These are phyloP conservation scores for Acaromyces ingoldii DNA, from an alignment of 1,284 basidiomycete genomes.

Conservation along the genomic window DNA sequence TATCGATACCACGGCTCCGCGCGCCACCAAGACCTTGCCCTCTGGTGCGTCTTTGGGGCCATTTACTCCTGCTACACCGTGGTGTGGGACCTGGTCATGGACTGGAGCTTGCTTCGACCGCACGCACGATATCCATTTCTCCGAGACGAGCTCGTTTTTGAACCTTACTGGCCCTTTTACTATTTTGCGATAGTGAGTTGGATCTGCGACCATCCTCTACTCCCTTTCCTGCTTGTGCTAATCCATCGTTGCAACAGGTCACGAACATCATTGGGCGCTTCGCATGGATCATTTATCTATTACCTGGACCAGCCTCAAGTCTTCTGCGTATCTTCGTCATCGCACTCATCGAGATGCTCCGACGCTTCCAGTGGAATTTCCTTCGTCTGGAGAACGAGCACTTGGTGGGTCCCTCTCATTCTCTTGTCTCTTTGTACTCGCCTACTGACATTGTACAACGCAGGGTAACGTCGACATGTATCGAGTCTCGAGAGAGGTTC, in stretches of 20 bases:
- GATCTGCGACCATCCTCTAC: too few species aligned
- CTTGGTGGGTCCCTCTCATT: slow-evolving; percentile 60
- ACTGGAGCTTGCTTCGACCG: slow-evolving; percentile 63
- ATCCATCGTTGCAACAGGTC: too few species aligned
- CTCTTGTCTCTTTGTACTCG: not conserved
- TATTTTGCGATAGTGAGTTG: slow-evolving; percentile 57
- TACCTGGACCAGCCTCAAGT: slow-evolving; percentile 56
- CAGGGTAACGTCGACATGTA: slow-evolving; percentile 64
- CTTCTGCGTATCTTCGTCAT: slow-evolving; percentile 62
- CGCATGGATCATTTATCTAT: slow-evolving; percentile 75
- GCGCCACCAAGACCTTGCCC: slow-evolving; percentile 9
- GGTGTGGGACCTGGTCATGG: slow-evolving; percentile 66
- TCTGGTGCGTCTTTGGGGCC: slow-evolving; percentile 59
- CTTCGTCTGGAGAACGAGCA: slow-evolving; percentile 78
- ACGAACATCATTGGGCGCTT: slow-evolving; percentile 72
- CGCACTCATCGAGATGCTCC: slow-evolving; percentile 69
- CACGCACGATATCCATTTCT: slow-evolving; percentile 64
- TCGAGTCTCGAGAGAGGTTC: slow-evolving; percentile 72
- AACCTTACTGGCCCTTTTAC: slow-evolving; percentile 49
- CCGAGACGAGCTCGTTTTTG: slow-evolving; percentile 61
- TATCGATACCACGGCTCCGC: slow-evolving; percentile 40
- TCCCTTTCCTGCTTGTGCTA: too few species aligned
- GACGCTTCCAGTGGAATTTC: slow-evolving; percentile 88
- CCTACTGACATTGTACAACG: not conserved
- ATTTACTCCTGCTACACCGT: slow-evolving; percentile 68